Evolutionary conservation across 176 grass and related monocot genomes (phyloP), one percentile per base, ranked within the genome.

Genomic region (Eleusine indica): DNA sequence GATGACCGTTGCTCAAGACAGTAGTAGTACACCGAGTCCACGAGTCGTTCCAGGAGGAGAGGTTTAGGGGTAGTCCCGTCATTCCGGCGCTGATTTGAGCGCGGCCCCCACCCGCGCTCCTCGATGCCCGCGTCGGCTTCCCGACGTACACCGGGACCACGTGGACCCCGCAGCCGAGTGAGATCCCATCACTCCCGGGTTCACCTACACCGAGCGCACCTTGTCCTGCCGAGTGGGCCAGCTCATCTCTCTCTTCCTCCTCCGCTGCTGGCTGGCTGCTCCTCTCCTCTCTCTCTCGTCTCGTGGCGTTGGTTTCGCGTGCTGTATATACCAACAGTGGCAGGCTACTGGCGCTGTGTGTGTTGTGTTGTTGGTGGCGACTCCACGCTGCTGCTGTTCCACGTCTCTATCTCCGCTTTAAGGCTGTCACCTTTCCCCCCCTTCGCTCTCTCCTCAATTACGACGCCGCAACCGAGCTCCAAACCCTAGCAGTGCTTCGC

Each of bases 351-450:
- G 7, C 8, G 48, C 16, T 54, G 52, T 35, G 32, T 35, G 32
- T 35, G 32, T 35, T 35, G 52, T 60, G 56, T 28, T 17, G 42
- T 16, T 25, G 40, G 7, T 41, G 4, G 53, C 52, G 74, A 76
- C 42, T 78, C 28, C 41, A 16, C 58, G 56, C 57, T 7, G 37
- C 39, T 67, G 60, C 88, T 79, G 74, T 76, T 89, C 80, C 82
- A 77, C 86, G 66, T 87, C 78, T 74, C 86, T 84, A 60, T 84
- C 80, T 28, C 66, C 70, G 85, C 92, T 91, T 91, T 94, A 91
- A 91, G 87, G 90, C 84, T 93, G 92, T 94, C 90, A 87, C 67
- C 88, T 92, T 90, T 90, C 79, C 74, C 87, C 74, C 87, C 39
- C 2, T 12, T 17, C 32, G 18, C 54, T 66, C 46, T 52, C 77